phyloP scores from a whole-genome alignment of 495 filamentous ascomycete species.

The Penicillium parvum region DNA sequence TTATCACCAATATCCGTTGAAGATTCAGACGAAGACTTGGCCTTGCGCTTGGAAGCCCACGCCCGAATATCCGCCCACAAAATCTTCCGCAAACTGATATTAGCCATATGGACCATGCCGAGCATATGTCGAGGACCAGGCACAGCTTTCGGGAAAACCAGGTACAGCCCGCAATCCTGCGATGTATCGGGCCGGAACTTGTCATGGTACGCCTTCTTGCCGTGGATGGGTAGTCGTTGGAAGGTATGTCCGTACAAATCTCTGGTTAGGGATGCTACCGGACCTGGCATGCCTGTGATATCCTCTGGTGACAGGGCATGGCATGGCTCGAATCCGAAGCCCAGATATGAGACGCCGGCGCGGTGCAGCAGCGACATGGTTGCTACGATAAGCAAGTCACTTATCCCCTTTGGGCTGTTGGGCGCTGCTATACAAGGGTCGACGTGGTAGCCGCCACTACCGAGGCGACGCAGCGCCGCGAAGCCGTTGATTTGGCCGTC shows the following conservation, averaged over 20 bases:
- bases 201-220: constrained; percentile 43
- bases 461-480: constrained; percentile 35
- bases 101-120: constrained; percentile 39
- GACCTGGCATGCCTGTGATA: constrained; percentile 26
- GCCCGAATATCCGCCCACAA: constrained; percentile 19
- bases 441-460: constrained; percentile 37
- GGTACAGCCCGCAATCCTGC: constrained; percentile 30
- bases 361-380: constrained; percentile 35
- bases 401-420: constrained; percentile 33
- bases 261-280: constrained; percentile 23
- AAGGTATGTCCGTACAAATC: constrained; percentile 28
- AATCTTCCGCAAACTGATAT: constrained; percentile 31
- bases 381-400: constrained; percentile 34
- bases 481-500: constrained; percentile 34
- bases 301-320: constrained; percentile 19
- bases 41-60: constrained; percentile 4
- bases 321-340: constrained; percentile 39
- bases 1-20: not conserved
- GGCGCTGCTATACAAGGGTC: constrained; percentile 41
- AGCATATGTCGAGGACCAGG: constrained; percentile 29
- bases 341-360: constrained; percentile 31
- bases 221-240: constrained; percentile 29
- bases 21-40: not conserved
- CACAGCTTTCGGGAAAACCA: constrained; percentile 34
- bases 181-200: constrained; percentile 35